Percentiles rank a stretch among this genome's conserved stretches.
phyloP scores from a whole-genome alignment of 2,329 filamentous ascomycete species.

The Helicocarpus griseus region DNA sequence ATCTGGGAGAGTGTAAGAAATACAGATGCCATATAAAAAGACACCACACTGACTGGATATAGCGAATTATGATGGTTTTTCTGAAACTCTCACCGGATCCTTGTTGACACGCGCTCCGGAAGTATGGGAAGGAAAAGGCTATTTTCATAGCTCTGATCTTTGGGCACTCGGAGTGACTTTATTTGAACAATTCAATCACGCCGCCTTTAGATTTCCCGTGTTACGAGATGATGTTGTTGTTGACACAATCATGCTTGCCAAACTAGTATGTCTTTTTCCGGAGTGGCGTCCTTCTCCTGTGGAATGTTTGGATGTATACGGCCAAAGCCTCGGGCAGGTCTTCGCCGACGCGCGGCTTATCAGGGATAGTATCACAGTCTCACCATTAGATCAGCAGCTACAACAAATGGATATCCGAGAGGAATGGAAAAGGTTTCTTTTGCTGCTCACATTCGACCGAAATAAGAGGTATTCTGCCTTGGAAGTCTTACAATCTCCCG shows the following conservation, averaged over 20 bases:
- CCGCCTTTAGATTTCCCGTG: conserved; percentile 7
- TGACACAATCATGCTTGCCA: conserved; percentile 9
- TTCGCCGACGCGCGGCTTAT: conserved; percentile 7
- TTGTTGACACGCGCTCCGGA: conserved; percentile 8
- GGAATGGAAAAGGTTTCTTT: conserved; percentile 8
- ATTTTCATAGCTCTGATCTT: conserved; percentile 7
- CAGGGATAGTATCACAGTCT: conserved; percentile 7
- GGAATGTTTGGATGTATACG: conserved; percentile 7
- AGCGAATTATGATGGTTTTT: conserved; percentile 9
- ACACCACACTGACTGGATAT: conserved; percentile 6
- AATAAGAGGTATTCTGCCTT: conserved; percentile 8
- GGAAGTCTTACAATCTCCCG: conserved; percentile 7
- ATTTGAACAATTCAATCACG: conserved; percentile 8
- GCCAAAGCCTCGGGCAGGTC: conserved; percentile 8
- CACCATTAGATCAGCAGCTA: conserved; percentile 6
- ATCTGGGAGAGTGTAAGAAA: conserved; percentile 8
- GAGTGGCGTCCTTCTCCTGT: conserved; percentile 7
- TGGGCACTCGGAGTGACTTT: conserved; percentile 8
- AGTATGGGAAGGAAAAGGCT: conserved; percentile 8
- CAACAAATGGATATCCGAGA: conserved; percentile 6
- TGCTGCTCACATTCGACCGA: conserved; percentile 7
- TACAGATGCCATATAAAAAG: conserved; percentile 4
- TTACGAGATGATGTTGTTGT: conserved; percentile 8
- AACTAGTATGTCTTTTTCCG: conserved; percentile 7
- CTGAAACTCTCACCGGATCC: conserved; percentile 7